phyloP scores from a whole-genome alignment of 768 basidiomycete genomes.

The Floccularia luteovirens region DNA sequence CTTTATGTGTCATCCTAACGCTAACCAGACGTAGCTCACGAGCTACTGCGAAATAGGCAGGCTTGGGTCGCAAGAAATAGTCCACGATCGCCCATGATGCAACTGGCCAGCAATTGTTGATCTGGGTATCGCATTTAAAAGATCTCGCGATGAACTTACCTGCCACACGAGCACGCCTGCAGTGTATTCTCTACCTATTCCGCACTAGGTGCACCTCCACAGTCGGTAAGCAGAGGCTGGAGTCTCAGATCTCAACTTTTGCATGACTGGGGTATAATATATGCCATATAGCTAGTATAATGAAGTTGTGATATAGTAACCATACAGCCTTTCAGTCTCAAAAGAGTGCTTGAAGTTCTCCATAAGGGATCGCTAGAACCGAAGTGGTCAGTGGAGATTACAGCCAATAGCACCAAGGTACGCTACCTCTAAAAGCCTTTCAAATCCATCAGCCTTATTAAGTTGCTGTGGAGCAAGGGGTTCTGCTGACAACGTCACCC shows the following conservation, averaged over 20 bases:
- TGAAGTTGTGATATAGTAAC: neutral
- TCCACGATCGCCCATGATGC: constrained; percentile 93
- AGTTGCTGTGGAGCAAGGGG: no score
- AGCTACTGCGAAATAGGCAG: constrained; percentile 80
- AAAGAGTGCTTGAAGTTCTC: constrained; percentile 92
- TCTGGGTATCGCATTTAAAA: constrained; percentile 24
- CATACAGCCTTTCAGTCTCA: constrained; percentile 69
- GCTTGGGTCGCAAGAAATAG: constrained; percentile 91
- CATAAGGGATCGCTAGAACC: constrained; percentile 69
- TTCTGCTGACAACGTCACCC: no score
- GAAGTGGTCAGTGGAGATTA: neutral
- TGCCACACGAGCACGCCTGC: constrained; percentile 96
- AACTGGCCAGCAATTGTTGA: constrained; percentile 91
- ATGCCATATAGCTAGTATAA: constrained; percentile 67
- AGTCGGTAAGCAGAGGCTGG: constrained; percentile 84
- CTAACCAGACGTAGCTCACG: constrained; percentile 78
- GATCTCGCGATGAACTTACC: constrained; percentile 29
- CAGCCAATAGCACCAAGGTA: no score
- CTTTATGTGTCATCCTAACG: constrained; percentile 80
- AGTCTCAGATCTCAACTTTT: constrained; percentile 89
- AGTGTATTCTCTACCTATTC: constrained; percentile 78
- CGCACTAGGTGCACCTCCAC: constrained; percentile 90
- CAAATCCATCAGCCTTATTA: constrained; percentile 88
- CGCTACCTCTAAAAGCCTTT: constrained; percentile 70
- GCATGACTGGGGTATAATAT: constrained; percentile 95